These are phyloP conservation scores for Hymenoscyphus fraxineus DNA, from an alignment of 2,329 filamentous ascomycete genomes.

Conservation along the genomic window DNA sequence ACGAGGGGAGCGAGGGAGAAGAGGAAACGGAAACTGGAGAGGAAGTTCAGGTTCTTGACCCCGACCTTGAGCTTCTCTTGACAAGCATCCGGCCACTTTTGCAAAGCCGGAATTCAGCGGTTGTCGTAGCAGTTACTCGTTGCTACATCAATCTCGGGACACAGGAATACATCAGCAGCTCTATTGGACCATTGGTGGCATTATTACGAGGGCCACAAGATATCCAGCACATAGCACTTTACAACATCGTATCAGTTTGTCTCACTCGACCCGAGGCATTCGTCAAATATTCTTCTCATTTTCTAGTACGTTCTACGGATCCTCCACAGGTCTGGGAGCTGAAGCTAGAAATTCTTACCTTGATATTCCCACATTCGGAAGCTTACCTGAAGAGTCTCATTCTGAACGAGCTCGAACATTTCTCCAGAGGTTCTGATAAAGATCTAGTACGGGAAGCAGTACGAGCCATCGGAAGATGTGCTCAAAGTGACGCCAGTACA, in stretches of 20 bases:
- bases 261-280: conserved; percentile 74
- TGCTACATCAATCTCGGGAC: conserved; percentile 85
- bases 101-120: conserved; percentile 88
- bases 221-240: conserved; percentile 83
- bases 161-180: conserved; percentile 65
- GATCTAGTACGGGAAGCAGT: conserved; percentile 84
- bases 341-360: conserved; percentile 85
- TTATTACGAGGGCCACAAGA: conserved; percentile 81
- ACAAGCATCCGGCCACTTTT: conserved; percentile 78
- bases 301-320: conserved; percentile 79
- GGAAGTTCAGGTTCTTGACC: conserved; percentile 62
- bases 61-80: conserved; percentile 78
- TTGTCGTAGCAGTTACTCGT: conserved; percentile 81
- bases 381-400: conserved; percentile 78
- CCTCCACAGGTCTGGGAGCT: conserved; percentile 79
- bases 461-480: conserved; percentile 87
- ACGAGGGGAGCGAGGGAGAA: conserved; percentile 43
- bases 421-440: conserved; percentile 72
- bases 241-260: conserved; percentile 94
- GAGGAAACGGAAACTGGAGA: conserved; percentile 42
- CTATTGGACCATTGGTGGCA: conserved; percentile 81
- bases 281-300: conserved; percentile 82
- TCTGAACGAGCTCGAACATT: conserved; percentile 90
- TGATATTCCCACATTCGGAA: conserved; percentile 83
- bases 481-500: conserved; percentile 68